Conservation (phyloP, 1,139 yeast genomes). For the Fermentozyma sake region DNA sequence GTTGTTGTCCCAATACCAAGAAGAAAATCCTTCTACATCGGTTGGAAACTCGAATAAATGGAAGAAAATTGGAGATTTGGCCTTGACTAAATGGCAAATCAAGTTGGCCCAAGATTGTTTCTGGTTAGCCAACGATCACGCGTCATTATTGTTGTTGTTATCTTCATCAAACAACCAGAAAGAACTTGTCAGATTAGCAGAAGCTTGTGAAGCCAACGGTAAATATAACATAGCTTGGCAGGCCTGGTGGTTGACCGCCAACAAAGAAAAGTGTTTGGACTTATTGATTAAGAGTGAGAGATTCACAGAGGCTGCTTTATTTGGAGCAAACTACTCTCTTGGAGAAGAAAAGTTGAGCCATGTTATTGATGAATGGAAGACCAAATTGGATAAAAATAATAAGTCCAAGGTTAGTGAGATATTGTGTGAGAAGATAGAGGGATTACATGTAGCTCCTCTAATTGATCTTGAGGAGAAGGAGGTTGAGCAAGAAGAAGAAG, state of each 20-base stretch:
- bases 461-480: slow-evolving; percentile 24
- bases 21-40: slow-evolving; percentile 38
- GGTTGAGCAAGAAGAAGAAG: slow-evolving; percentile 11
- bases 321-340: slow-evolving; percentile 71
- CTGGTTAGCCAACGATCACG: slow-evolving; percentile 74
- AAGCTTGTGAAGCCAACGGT: slow-evolving; percentile 62
- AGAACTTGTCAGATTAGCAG: slow-evolving; percentile 59
- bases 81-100: slow-evolving; percentile 74
- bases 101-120: slow-evolving; percentile 79
- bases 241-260: slow-evolving; percentile 84
- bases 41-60: slow-evolving; percentile 54
- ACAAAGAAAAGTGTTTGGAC: slow-evolving; percentile 58
- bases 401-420: slow-evolving; percentile 60
- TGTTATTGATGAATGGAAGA: slow-evolving; percentile 65
- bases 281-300: slow-evolving; percentile 68
- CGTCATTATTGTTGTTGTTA: slow-evolving; percentile 76
- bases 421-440: slow-evolving; percentile 38
- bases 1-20: slow-evolving; percentile 57
- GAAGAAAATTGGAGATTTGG: slow-evolving; percentile 88
- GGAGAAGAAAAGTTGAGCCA: slow-evolving; percentile 38
- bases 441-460: slow-evolving; percentile 21
- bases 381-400: slow-evolving; percentile 44
- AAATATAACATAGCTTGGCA: slow-evolving; percentile 89
- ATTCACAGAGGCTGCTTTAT: slow-evolving; percentile 78
- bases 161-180: slow-evolving; percentile 72